A percentile compares a stretch with the other conserved stretches of the same genome.
phyloP scores from a whole-genome alignment of 2,329 filamentous ascomycete species.

The Tolypocladium sp. region DNA sequence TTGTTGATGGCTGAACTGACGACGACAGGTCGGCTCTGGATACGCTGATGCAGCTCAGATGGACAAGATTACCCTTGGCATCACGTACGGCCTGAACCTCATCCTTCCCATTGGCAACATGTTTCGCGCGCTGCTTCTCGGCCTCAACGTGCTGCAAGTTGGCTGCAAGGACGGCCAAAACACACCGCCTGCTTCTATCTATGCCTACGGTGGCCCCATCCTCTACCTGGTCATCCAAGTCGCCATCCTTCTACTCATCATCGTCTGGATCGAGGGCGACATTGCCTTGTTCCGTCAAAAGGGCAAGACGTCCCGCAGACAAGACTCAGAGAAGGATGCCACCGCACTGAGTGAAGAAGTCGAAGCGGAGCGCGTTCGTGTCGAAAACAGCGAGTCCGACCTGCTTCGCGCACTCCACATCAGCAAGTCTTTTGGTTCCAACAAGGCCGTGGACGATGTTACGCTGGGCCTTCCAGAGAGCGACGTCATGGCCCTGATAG shows the following conservation, averaged over 20 bases:
- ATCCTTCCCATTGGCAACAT: slow-evolving; percentile 33
- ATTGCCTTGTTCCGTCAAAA: slow-evolving; percentile 32
- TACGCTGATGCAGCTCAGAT: slow-evolving; percentile 7
- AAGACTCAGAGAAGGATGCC: neutral
- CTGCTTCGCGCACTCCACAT: slow-evolving; percentile 65
- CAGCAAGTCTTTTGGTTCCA: slow-evolving; percentile 63
- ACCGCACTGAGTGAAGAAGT: slow-evolving; percentile 12
- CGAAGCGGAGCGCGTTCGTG: slow-evolving; percentile 46
- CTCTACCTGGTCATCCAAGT: slow-evolving; percentile 68
- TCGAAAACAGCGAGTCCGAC: slow-evolving; percentile 47
- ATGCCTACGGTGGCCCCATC: slow-evolving; percentile 68
- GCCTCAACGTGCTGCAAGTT: slow-evolving; percentile 69
- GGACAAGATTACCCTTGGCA: slow-evolving; percentile 5
- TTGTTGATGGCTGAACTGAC: too few species aligned
- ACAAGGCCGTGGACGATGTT: slow-evolving; percentile 69
- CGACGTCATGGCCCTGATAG: slow-evolving; percentile 74
- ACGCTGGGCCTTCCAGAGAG: slow-evolving; percentile 66
- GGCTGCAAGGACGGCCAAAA: slow-evolving; percentile 53
- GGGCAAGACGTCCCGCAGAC: slow-evolving; percentile 8
- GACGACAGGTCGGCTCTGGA: slow-evolving; percentile 3
- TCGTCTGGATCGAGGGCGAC: slow-evolving; percentile 71
- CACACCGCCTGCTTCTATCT: slow-evolving; percentile 57
- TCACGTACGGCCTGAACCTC: slow-evolving; percentile 9
- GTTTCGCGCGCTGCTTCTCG: slow-evolving; percentile 60
- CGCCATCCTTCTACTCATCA: slow-evolving; percentile 53